Conservation (phyloP, 2,329 filamentous ascomycete genomes). For the Ophiostoma angusticollis region DNA sequence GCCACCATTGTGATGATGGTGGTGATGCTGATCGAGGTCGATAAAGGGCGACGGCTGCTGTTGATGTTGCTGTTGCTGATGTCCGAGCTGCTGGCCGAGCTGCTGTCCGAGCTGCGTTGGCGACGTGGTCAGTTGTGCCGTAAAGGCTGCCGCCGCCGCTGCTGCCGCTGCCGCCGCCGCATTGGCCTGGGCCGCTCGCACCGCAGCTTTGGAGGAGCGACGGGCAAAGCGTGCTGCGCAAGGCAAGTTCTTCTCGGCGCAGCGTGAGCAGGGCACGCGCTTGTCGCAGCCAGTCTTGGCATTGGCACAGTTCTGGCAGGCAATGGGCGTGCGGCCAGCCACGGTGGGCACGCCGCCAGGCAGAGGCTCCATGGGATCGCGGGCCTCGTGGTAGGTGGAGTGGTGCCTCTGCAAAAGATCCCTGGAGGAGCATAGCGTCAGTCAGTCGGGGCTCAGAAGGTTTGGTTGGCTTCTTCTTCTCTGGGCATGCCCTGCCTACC, state of each 20-base stretch:
- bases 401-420: conserved; percentile 39
- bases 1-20: conserved; percentile 3
- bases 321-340: conserved; percentile 32
- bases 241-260: conserved; percentile 33
- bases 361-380: conserved; percentile 32
- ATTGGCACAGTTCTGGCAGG: conserved; percentile 36
- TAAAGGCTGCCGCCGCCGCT: conserved; percentile 20
- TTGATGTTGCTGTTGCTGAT: no score
- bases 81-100: conserved; percentile 9
- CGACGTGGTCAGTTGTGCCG: conserved; percentile 13
- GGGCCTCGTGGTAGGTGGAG: conserved; percentile 37
- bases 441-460: no score
- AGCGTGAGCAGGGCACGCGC: conserved; percentile 34
- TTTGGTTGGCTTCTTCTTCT: no score
- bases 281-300: conserved; percentile 41
- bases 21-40: conserved; percentile 22
- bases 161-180: conserved; percentile 19
- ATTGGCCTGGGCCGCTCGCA: conserved; percentile 29
- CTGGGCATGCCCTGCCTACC: no score
- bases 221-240: conserved; percentile 38
- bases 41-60: conserved; percentile 25
- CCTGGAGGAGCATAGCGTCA: conserved; percentile 19
- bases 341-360: conserved; percentile 31
- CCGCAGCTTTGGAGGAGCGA: conserved; percentile 34
- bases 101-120: conserved; percentile 16